Conservation (phyloP, 208 protist species). For the Trypanosoma boissoni region DNA sequence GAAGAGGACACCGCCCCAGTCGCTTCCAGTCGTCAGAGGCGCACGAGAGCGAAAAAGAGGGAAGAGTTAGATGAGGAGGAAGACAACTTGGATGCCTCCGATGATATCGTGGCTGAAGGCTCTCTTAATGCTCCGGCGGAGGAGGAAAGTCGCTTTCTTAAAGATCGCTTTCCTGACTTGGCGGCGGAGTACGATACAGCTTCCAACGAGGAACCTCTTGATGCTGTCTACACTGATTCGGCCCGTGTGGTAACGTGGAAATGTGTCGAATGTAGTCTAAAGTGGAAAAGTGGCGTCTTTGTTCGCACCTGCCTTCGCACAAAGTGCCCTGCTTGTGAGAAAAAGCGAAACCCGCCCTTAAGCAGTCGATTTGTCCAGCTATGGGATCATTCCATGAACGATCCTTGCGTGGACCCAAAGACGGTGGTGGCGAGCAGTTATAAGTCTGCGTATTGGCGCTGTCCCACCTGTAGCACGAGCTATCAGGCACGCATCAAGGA, state of each 20-base stretch:
- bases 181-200: constrained; percentile 61
- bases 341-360: constrained; percentile 29
- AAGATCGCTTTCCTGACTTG: constrained; percentile 50
- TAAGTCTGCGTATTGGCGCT: constrained; percentile 52
- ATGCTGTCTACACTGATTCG: constrained; percentile 40
- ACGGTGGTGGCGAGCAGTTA: constrained; percentile 36
- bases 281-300: constrained; percentile 69
- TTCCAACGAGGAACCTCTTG: constrained; percentile 36
- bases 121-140: background rate
- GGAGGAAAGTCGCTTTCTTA: constrained; percentile 43
- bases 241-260: constrained; percentile 51
- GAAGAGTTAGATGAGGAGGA: constrained; percentile 9
- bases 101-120: background rate
- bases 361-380: constrained; percentile 45
- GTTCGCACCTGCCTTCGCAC: constrained; percentile 66
- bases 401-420: constrained; percentile 58
- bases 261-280: constrained; percentile 45
- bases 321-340: constrained; percentile 55
- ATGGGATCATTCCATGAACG: constrained; percentile 59
- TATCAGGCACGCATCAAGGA: constrained; percentile 72
- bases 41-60: constrained; percentile 19
- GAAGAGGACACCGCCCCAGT: constrained; percentile 1
- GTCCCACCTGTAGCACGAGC: constrained; percentile 40
- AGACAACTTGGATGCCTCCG: constrained; percentile 1
- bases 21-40: too few relatives aligned